A percentile compares a stretch with the other conserved stretches of the same genome.
These are phyloP conservation scores for Exophiala spinifera DNA, from an alignment of 2,329 filamentous ascomycete genomes.

Conservation along the genomic window DNA sequence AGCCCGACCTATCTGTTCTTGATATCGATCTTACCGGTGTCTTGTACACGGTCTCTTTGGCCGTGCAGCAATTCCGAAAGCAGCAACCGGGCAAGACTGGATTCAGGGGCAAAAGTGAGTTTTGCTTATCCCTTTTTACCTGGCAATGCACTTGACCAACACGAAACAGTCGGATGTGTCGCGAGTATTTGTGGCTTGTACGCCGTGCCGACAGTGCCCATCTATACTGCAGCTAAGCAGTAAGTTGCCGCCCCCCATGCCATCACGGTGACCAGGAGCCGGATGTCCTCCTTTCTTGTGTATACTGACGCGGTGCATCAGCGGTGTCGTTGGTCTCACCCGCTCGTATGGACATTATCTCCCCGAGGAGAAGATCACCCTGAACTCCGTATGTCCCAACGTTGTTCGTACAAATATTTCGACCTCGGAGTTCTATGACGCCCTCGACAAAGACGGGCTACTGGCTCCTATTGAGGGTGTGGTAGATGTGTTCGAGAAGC, in stretches of 20 bases:
- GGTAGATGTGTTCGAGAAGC: slow-evolving; percentile 40
- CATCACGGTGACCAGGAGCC: background rate
- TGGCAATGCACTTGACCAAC: background rate
- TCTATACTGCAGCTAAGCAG: slow-evolving; percentile 38
- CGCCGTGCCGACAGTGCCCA: slow-evolving; percentile 40
- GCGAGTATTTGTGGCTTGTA: slow-evolving; percentile 46
- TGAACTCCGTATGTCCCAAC: slow-evolving; percentile 45
- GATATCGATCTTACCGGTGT: slow-evolving; percentile 44
- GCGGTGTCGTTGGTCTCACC: slow-evolving; percentile 19
- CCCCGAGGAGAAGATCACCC: slow-evolving; percentile 39
- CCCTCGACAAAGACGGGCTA: slow-evolving; percentile 34
- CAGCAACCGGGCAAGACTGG: slow-evolving; percentile 36
- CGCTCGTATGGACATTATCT: slow-evolving; percentile 43
- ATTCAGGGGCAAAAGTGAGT: slow-evolving; percentile 40
- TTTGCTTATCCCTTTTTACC: background rate
- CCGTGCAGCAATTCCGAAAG: slow-evolving; percentile 45
- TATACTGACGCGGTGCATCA: background rate
- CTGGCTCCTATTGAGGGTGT: slow-evolving; percentile 41
- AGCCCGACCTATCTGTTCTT: slow-evolving; percentile 39
- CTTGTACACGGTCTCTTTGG: slow-evolving; percentile 42
- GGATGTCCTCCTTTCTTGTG: background rate
- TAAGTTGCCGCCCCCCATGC: background rate
- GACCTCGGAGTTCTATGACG: slow-evolving; percentile 38
- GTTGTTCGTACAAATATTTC: slow-evolving; percentile 43
- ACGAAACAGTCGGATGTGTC: slow-evolving; percentile 27